Percentiles rank a stretch among this genome's conserved stretches.
Conservation (phyloP, 495 filamentous ascomycete genomes). For the Beverwykella pulmonaria region DNA sequence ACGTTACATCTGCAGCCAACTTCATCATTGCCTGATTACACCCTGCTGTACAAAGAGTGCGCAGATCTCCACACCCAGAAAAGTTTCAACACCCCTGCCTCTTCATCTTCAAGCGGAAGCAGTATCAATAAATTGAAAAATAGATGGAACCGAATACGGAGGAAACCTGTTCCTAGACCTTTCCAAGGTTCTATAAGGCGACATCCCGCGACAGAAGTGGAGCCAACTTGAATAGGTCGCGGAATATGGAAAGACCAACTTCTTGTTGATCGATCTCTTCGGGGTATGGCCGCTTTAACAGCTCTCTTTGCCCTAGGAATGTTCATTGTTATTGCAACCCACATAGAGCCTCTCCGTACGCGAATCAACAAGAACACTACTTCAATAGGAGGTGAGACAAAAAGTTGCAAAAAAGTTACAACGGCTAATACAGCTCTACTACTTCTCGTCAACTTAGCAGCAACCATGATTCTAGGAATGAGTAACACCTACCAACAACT, state of each 20-base stretch:
- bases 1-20: constrained; percentile 1
- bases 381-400: constrained; percentile 17
- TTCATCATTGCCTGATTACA: constrained; percentile 4
- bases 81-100: constrained; percentile 19
- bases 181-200: constrained; percentile 6
- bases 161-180: constrained; percentile 18
- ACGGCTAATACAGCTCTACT: constrained; percentile 26
- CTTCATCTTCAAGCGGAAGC: constrained; percentile 14
- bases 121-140: constrained; percentile 23
- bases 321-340: constrained; percentile 17
- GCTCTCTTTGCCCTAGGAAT: constrained; percentile 28
- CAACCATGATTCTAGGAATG: constrained; percentile 36
- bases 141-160: constrained; percentile 23
- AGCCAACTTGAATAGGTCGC: constrained; percentile 28
- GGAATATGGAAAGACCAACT: constrained; percentile 36
- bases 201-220: constrained; percentile 20
- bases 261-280: constrained; percentile 27
- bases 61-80: constrained; percentile 9
- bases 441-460: constrained; percentile 27
- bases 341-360: constrained; percentile 10
- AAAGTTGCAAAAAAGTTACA: constrained; percentile 22
- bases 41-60: neutral
- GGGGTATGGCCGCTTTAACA: constrained; percentile 28
- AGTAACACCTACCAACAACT: constrained; percentile 37
- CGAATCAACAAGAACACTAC: constrained; percentile 19